Percentiles rank a stretch among this genome's conserved stretches.
Conservation (phyloP, 2,329 filamentous ascomycete genomes). For the Westerdykella sp. region DNA sequence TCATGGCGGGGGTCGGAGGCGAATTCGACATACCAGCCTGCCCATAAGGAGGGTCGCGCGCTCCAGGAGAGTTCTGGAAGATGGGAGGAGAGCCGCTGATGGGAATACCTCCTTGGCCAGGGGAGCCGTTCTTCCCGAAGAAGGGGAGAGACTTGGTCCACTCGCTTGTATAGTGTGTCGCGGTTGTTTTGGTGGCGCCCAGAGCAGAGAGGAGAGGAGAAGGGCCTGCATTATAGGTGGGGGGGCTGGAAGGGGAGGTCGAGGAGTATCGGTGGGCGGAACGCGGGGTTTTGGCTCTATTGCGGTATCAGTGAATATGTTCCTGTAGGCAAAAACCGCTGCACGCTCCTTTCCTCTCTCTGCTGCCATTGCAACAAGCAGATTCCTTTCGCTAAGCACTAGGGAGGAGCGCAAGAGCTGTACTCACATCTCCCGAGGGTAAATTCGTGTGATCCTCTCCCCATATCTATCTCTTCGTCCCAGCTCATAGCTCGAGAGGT, state of each 20-base stretch:
- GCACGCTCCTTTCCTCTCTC: not conserved
- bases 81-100: constrained; percentile 43
- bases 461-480: constrained; percentile 37
- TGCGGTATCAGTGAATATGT: constrained; percentile 7
- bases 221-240: constrained; percentile 33
- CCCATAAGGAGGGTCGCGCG: constrained; percentile 25
- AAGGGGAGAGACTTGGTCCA: constrained; percentile 43
- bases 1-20: constrained; percentile 23
- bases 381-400: not conserved
- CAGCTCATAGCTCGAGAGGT: constrained; percentile 37
- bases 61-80: constrained; percentile 30
- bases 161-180: constrained; percentile 39
- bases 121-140: constrained; percentile 39
- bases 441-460: constrained; percentile 36
- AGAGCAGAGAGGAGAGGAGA: constrained; percentile 37
- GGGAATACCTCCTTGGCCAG: constrained; percentile 36
- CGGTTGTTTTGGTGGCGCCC: constrained; percentile 32
- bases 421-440: constrained; percentile 37
- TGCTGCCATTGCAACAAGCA: not conserved
- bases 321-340: not conserved
- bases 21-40: constrained; percentile 39
- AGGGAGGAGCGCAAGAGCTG: not conserved
- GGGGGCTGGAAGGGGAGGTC: constrained; percentile 23
- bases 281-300: constrained; percentile 35
- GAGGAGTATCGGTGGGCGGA: constrained; percentile 31